phyloP scores from a whole-genome alignment of 2,329 filamentous ascomycete genomes.

The Venturia pyrina region DNA sequence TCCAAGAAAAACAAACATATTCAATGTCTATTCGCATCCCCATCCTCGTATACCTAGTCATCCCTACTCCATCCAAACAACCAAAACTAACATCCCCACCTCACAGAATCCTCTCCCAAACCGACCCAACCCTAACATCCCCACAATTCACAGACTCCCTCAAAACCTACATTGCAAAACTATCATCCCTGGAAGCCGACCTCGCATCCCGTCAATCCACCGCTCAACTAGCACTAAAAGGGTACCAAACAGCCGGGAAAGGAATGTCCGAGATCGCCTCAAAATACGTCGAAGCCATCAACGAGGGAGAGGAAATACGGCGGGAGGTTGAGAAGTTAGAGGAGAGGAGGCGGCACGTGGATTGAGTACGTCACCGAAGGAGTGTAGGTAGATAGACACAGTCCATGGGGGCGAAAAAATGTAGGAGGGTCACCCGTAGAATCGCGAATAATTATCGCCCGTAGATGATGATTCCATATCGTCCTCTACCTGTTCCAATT shows the following conservation, averaged over 20 bases:
- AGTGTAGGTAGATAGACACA: neutral
- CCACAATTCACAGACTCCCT: constrained; percentile 22
- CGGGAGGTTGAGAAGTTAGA: constrained; percentile 23
- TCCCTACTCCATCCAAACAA: no score
- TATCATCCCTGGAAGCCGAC: constrained; percentile 22
- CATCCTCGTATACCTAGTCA: no score
- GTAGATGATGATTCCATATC: neutral
- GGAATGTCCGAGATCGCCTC: constrained; percentile 30
- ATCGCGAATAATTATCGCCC: neutral
- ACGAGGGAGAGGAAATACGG: constrained; percentile 25
- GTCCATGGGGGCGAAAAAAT: neutral
- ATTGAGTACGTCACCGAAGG: neutral
- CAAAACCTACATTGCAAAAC: constrained; percentile 21
- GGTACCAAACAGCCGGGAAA: constrained; percentile 26
- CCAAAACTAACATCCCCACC: neutral
- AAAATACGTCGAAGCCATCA: constrained; percentile 27
- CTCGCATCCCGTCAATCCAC: constrained; percentile 24
- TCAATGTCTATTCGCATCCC: no score
- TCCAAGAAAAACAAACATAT: no score
- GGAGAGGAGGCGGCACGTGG: neutral
- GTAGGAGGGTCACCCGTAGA: neutral
- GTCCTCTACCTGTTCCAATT: neutral
- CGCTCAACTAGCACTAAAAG: constrained; percentile 24
- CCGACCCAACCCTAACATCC: constrained; percentile 19
- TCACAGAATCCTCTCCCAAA: constrained; percentile 20